Percentiles rank a stretch among this genome's conserved stretches.
Evolutionary conservation across 2,329 filamentous ascomycete genomes (phyloP).

Genomic region (Drechslerella coelobrocha): DNA sequence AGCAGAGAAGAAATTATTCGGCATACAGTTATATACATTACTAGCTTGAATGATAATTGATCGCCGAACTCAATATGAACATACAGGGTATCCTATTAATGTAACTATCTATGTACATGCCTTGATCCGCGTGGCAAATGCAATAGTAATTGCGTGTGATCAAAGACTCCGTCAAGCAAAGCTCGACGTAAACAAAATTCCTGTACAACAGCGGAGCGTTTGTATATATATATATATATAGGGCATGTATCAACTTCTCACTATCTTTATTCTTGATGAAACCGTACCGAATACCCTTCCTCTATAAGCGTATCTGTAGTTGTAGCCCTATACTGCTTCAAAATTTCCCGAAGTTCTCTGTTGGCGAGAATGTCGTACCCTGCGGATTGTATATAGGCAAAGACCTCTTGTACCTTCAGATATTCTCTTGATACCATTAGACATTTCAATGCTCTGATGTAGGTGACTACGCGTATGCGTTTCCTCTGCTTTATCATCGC

Average conservation of each 20-base stretch:
- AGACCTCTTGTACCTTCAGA: constrained; percentile 5
- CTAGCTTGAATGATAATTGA: neutral
- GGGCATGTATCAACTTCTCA: no score
- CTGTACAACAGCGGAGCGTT: no score
- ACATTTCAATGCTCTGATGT: constrained; percentile 14
- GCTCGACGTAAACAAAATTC: no score
- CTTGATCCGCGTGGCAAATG: no score
- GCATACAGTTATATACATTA: neutral
- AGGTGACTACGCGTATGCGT: constrained; percentile 12
- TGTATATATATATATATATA: no score
- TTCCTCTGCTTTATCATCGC: constrained; percentile 25
- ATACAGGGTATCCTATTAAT: no score
- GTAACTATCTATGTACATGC: no score
- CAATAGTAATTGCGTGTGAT: no score
- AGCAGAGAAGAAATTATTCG: neutral
- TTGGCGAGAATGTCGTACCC: constrained; percentile 12
- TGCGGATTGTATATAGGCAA: constrained; percentile 10
- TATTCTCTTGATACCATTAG: constrained; percentile 23
- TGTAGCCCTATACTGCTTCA: constrained; percentile 16
- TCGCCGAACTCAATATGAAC: no score
- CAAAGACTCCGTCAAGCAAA: no score
- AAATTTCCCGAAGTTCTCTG: constrained; percentile 11
- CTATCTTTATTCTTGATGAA: no score
- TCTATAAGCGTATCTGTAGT: constrained; percentile 1
- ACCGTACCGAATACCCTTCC: neutral